A percentile compares a stretch with the other conserved stretches of the same genome.
Evolutionary conservation across 495 filamentous ascomycete genomes (phyloP).

Genomic region (Hypoxylon subgilvum): DNA sequence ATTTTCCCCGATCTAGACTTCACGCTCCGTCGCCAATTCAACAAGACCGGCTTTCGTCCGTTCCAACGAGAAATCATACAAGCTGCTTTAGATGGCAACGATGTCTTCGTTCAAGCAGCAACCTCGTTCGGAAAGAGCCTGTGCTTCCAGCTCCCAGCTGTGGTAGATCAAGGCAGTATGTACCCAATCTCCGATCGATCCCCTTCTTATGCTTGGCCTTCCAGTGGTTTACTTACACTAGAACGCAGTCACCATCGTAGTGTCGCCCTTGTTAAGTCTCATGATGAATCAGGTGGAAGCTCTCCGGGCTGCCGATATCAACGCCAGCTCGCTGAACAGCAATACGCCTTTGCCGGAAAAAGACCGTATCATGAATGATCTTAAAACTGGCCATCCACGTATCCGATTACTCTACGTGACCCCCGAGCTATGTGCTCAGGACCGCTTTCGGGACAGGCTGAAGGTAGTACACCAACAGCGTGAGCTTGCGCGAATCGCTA

Average conservation of each 20-base stretch:
- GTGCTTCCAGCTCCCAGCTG: slow-evolving; percentile 90
- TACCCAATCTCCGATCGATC: not conserved
- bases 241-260: slow-evolving; percentile 78
- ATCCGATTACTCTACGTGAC: slow-evolving; percentile 91
- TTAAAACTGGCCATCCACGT: slow-evolving; percentile 82
- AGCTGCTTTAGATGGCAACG: slow-evolving; percentile 78
- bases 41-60: slow-evolving; percentile 70
- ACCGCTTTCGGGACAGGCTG: slow-evolving; percentile 77
- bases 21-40: slow-evolving; percentile 81
- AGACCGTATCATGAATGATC: slow-evolving; percentile 73
- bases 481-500: slow-evolving; percentile 82
- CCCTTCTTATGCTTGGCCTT: not conserved
- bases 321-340: slow-evolving; percentile 86
- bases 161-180: slow-evolving; percentile 82
- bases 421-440: slow-evolving; percentile 81
- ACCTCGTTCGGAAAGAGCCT: slow-evolving; percentile 95
- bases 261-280: slow-evolving; percentile 86
- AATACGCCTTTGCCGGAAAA: slow-evolving; percentile 69
- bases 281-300: slow-evolving; percentile 96
- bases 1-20: slow-evolving; percentile 75
- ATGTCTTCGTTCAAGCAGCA: slow-evolving; percentile 96
- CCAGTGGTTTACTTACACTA: slow-evolving; percentile 31
- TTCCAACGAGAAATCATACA: slow-evolving; percentile 85
- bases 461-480: slow-evolving; percentile 76
- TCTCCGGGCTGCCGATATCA: slow-evolving; percentile 72